Evolutionary conservation across 768 basidiomycete species (phyloP).

Genomic region (Dioszegia aurantiaca): DNA sequence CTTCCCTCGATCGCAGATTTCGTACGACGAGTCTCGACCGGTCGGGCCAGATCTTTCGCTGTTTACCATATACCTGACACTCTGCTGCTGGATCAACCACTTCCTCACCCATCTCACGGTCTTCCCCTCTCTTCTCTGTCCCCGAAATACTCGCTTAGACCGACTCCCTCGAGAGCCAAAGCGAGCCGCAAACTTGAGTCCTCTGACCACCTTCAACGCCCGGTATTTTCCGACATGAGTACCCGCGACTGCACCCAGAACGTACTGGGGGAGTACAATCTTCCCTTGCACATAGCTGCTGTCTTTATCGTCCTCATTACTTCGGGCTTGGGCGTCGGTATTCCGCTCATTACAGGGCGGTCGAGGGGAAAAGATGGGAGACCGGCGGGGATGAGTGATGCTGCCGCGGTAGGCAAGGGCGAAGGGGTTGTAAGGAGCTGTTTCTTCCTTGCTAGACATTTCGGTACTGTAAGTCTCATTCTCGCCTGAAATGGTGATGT

Average conservation of each 20-base stretch:
- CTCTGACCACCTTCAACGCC: too few relatives aligned
- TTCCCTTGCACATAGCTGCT: constrained; percentile 39
- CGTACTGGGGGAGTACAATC: constrained; percentile 34
- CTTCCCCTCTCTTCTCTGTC: too few relatives aligned
- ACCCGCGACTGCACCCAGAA: constrained; percentile 14
- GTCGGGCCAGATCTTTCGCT: too few relatives aligned
- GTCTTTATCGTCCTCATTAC: constrained; percentile 45
- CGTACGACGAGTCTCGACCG: too few relatives aligned
- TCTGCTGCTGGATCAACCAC: too few relatives aligned
- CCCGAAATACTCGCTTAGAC: too few relatives aligned
- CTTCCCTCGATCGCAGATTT: too few relatives aligned
- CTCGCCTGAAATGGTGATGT: neutral
- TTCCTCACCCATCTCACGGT: too few relatives aligned
- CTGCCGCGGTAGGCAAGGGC: constrained; percentile 19
- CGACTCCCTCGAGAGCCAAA: too few relatives aligned
- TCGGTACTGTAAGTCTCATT: constrained; percentile 34
- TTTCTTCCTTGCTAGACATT: constrained; percentile 47
- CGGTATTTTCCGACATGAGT: neutral
- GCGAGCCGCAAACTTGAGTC: too few relatives aligned
- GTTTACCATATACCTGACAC: too few relatives aligned
- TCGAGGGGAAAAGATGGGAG: constrained; percentile 8
- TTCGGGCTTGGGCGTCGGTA: constrained; percentile 36
- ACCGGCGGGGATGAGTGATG: constrained; percentile 3
- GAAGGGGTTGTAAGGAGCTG: constrained; percentile 27
- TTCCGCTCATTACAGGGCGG: constrained; percentile 35